Evolutionary conservation across 2,329 filamentous ascomycete genomes (phyloP), one percentile per base, ranked within the genome.

Genomic region (Paramyrothecium sp.): DNA sequence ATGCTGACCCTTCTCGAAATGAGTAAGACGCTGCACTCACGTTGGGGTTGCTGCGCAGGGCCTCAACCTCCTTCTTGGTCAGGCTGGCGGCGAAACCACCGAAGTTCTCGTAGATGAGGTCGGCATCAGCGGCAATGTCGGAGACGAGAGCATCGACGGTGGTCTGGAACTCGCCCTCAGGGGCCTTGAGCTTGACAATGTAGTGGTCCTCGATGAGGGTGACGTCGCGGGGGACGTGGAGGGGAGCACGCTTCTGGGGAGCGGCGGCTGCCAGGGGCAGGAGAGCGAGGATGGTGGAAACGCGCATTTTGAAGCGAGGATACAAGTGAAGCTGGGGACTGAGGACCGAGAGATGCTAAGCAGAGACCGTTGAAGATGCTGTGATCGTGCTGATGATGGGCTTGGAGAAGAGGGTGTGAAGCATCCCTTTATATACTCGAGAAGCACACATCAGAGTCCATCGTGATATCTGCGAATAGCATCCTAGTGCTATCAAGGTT

Each of bases 131-230:
- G 20, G 59, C 55, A 55, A 74, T 69, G 57, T 55, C 41, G n/a
- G 58, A 56, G 53, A 53, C 30, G 17, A 53, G 17, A 19, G 49
- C 57, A 10, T 57, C 56, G n/a, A 75, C 61, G 53, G 66, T 63
- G n/a, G 58, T 55, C 30, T 54, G 56, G 49, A 72, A 47, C 17
- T 54, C 52, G 41, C 56, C 56, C 53, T 56, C 53, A 16, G 61
- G 60, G 56, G 57, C 60, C 64, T 69, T 71, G 62, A 75, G 69
- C 62, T 71, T 73, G 63, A 75, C 65, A 30, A 75, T 75, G 66
- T 71, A 75, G 61, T 70, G 74, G 64, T 67, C 69, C 53, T 70
- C 67, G 38, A 75, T 58, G 54, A 69, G 58, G 58, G 67, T 57
- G 44, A 61, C 67, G 26, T 64, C 68, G 17, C 70, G 69, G 47